Base-by-base conservation (phyloP, 2,329 filamentous ascomycete species). In the Ploettnerulaceae sp. region DNA sequence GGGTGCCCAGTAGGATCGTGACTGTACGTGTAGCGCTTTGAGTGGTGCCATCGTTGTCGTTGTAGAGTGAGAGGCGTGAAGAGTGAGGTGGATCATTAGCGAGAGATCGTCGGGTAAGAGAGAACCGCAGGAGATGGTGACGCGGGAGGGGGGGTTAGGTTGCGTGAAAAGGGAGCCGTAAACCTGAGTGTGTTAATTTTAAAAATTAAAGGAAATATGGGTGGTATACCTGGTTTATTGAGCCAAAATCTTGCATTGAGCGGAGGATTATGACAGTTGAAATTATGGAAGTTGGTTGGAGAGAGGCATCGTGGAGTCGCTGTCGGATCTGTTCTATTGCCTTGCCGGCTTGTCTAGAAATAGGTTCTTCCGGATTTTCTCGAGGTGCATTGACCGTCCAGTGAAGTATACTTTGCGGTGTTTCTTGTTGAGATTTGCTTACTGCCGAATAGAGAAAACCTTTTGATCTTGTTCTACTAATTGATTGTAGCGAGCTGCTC, bases 1-100 rank as follows among this genome's bases (percentile, higher is more conserved):
- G 0, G 93, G 93, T 0, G 93, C 93, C 93, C 93, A 98, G 72
- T 97, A 97, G 8, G 89, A 95, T 29, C 87, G 75, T 3, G 86
- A 90, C 67, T 97, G 93, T 5, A 98, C 90, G 64, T 98, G 93
- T 1, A 97, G 75, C 0, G 79, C 79, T 41, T 74, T 72, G 67
- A 86, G 47, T 69, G 64, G 24, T 28, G n/a, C n/a, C n/a, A n/a
- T n/a, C n/a, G n/a, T 33, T 4, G 12, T 22, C 7, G 18, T 18
- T 5, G 46, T 29, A 6, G 47, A 32, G 3, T 35, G 7, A 2
- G 41, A 33, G 14, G 21, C 45, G 2, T 44, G 44, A 22, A 60
- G 52, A 18, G 71, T 69, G 29, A 79, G 63, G 55, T 74, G 71
- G 52, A 91, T 75, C 12, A 86, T 67, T 42, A 83, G 76, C 49